These are phyloP conservation scores for Filosporella fistucella DNA, from an alignment of 495 filamentous ascomycete genomes.

Conservation along the genomic window DNA sequence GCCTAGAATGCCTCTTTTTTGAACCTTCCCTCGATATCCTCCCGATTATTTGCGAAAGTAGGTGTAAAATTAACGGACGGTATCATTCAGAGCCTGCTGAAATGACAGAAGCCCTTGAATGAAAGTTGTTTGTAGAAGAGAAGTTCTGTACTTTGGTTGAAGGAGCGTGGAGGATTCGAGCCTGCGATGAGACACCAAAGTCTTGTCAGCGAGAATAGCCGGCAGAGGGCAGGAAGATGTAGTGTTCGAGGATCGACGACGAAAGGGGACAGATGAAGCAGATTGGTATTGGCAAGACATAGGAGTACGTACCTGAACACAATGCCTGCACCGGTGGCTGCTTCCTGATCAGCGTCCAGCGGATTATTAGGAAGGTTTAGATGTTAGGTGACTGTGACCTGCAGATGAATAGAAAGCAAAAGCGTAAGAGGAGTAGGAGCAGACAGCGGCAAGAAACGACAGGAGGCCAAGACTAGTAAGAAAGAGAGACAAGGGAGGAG, in stretches of 20 bases:
- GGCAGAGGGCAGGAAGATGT: slow-evolving; percentile 16
- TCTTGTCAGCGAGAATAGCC: slow-evolving; percentile 31
- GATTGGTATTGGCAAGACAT: slow-evolving; percentile 30
- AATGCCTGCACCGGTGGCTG: slow-evolving; percentile 41
- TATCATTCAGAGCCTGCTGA: slow-evolving; percentile 56
- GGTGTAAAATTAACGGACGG: slow-evolving; percentile 12
- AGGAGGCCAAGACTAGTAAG: not conserved
- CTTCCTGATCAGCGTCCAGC: slow-evolving; percentile 23
- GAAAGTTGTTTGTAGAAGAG: slow-evolving; percentile 25
- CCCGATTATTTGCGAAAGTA: slow-evolving; percentile 6
- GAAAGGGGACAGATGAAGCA: slow-evolving; percentile 39
- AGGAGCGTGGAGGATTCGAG: slow-evolving; percentile 21
- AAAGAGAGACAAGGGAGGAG: slow-evolving; percentile 12
- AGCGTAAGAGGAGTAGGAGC: not conserved
- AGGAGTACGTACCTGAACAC: slow-evolving; percentile 48
- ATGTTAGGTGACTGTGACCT: slow-evolving; percentile 2
- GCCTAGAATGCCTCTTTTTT: slow-evolving; percentile 3
- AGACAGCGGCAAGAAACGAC: not conserved
- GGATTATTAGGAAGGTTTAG: slow-evolving; percentile 18
- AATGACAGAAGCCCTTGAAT: slow-evolving; percentile 30
- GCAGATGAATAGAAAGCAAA: slow-evolving; percentile 4
- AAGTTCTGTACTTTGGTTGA: slow-evolving; percentile 10
- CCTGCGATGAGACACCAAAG: slow-evolving; percentile 36
- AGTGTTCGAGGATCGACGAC: slow-evolving; percentile 20
- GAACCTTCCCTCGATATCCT: not conserved